These are phyloP conservation scores for Vigna angularis DNA, from an alignment of 306 rosid species.

Conservation along the genomic window DNA sequence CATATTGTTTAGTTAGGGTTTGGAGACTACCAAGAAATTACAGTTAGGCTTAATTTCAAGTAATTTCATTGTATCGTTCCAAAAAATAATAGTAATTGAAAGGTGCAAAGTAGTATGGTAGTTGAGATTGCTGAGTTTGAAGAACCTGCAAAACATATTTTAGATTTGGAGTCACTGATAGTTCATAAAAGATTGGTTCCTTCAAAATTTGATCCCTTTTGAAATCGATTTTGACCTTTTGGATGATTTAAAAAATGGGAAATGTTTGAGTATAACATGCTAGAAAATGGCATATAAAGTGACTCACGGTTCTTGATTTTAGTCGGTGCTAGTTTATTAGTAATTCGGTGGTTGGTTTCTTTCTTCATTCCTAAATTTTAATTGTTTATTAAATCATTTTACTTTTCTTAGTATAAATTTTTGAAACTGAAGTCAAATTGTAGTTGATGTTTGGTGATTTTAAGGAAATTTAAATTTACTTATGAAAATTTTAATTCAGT, in stretches of 20 bases:
- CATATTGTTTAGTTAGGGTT: conserved; percentile 1
- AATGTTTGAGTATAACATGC: not conserved
- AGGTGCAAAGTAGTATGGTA: not conserved
- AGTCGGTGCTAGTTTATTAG: conserved; percentile 7
- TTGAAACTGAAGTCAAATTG: not conserved
- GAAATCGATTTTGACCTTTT: not conserved
- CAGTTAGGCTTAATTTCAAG: not conserved
- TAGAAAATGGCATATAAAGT: not conserved
- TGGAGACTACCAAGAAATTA: conserved; percentile 15
- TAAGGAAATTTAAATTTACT: not conserved
- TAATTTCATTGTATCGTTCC: not conserved
- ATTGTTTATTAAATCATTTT: not conserved
- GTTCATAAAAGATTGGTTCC: not conserved
- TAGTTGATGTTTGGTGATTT: not conserved
- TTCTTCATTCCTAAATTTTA: not conserved
- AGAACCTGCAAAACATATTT: not conserved
- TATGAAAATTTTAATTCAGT: not conserved
- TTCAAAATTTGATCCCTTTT: not conserved
- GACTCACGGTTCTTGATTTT: not conserved
- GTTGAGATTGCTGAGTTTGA: conserved; percentile 2
- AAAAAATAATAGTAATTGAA: not conserved
- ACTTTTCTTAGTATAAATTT: not conserved
- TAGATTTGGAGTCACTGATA: not conserved
- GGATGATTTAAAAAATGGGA: not conserved
- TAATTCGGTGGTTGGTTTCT: not conserved